phyloP scores from a whole-genome alignment of 331 rosid species.

The Acacia pycnantha region DNA sequence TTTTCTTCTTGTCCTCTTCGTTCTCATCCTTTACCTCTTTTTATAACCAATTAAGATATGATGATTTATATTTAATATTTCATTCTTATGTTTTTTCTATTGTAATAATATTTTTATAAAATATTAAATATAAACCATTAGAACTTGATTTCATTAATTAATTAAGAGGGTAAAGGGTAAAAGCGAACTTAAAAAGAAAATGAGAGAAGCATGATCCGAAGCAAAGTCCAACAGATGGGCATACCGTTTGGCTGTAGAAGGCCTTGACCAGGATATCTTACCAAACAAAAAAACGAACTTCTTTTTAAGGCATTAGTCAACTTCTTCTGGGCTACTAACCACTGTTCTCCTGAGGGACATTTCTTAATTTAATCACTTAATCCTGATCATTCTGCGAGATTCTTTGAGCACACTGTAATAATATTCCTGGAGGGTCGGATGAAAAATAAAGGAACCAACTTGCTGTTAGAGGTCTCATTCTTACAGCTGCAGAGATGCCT shows the following conservation, averaged over 20 bases:
- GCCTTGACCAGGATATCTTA: not conserved
- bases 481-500: constrained; percentile 83
- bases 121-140: no score
- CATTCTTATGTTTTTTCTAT: no score
- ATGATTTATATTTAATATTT: no score
- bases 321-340: not conserved
- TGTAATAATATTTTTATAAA: no score
- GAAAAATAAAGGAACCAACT: constrained; percentile 32
- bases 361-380: not conserved
- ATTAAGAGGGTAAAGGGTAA: no score
- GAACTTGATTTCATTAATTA: no score
- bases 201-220: no score
- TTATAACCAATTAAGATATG: no score
- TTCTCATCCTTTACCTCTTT: no score
- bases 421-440: constrained; percentile 28
- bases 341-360: constrained; percentile 27
- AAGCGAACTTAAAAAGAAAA: no score
- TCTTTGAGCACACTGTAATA: constrained; percentile 7
- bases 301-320: constrained; percentile 15
- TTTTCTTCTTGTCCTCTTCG: rapidly evolving
- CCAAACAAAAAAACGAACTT: not conserved
- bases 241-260: not conserved
- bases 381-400: constrained; percentile 20
- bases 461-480: constrained; percentile 48
- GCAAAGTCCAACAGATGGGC: not conserved